Evolutionary conservation across 371 early-diverging fungal species (phyloP), one percentile per base, ranked within the genome.

Genomic region (Lichtheimia corymbifera): DNA sequence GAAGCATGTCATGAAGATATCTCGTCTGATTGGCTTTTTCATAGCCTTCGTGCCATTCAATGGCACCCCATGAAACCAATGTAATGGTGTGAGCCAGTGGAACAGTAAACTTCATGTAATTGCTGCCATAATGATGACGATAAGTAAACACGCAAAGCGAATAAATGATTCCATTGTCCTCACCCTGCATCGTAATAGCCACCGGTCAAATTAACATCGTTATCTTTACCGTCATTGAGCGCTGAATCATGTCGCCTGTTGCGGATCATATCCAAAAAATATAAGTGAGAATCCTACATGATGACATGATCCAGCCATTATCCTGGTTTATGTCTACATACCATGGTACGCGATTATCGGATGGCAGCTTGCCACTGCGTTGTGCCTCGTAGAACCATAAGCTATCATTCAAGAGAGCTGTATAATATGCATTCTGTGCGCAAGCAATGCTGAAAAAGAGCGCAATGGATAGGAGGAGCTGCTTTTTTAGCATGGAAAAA

Each of bases 71-170:
- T 28, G 84, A 71, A 18, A 84, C 63, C 30, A 76, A 61, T 0
- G 84, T 53, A 42, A 88, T 18, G 5, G 82, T 59, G 57, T 84
- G 80, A 0, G 87, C 76, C 41, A 86, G 65, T 28, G 89, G 88
- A 18, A 84, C 72, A 15, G 79, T 79, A 62, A 87, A 87, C 61
- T 86, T 88, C 18, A 88, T 47, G 56, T 88, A 84, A 61, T 88
- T 87, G 25, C 87, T 79, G 25, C 2, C 17, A 28, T 11, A 0
- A 47, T 22, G 11, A 22, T 27, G 18, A 13, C 22, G 14, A 18
- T 24, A 58, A 24, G 44, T n/a, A 15, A 15, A 60, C 25, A 9
- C 5, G 7, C 35, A 7, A 40, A 17, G 17, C 20, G 14, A 17
- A 14, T 40, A n/a, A 7, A 7, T 30, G 40, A 35, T 5, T 54